Conservation (phyloP, 306 rosid genomes). For the Trifolium dubium region DNA sequence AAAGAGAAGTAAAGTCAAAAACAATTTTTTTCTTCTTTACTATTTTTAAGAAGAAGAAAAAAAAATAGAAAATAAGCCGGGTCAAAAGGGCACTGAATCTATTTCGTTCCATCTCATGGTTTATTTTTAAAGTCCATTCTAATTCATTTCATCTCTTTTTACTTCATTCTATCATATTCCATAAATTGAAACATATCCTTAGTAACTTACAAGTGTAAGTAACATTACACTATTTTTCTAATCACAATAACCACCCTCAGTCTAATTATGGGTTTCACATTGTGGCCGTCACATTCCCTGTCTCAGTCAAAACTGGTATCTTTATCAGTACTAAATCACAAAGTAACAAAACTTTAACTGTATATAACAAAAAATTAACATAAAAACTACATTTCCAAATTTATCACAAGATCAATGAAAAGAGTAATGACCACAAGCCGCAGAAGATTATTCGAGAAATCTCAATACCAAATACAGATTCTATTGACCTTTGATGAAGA, state of each 20-base stretch:
- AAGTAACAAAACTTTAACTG: slow-evolving; percentile 1
- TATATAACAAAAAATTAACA: neutral
- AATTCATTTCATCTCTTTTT: too few species aligned
- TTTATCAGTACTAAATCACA: slow-evolving; percentile 15
- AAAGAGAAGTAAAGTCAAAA: too few species aligned
- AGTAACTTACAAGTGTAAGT: neutral
- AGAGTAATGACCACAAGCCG: slow-evolving; percentile 17
- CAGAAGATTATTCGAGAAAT: slow-evolving; percentile 16
- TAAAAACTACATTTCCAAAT: slow-evolving; percentile 38
- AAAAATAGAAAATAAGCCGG: too few species aligned
- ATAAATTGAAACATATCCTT: too few species aligned
- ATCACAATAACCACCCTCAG: neutral
- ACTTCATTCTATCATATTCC: too few species aligned
- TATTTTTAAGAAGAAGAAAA: too few species aligned
- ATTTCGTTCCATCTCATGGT: too few species aligned
- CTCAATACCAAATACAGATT: slow-evolving; percentile 21
- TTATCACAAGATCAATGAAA: neutral
- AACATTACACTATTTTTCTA: neutral
- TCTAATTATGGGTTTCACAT: neutral
- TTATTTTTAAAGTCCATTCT: too few species aligned
- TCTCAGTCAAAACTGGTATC: neutral
- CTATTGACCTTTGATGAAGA: slow-evolving; percentile 33
- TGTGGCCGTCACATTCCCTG: neutral
- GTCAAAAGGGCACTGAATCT: too few species aligned
- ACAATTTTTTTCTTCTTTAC: too few species aligned